Base-by-base conservation (phyloP, 1,284 basidiomycete species). In the Naganishia sp. region DNA sequence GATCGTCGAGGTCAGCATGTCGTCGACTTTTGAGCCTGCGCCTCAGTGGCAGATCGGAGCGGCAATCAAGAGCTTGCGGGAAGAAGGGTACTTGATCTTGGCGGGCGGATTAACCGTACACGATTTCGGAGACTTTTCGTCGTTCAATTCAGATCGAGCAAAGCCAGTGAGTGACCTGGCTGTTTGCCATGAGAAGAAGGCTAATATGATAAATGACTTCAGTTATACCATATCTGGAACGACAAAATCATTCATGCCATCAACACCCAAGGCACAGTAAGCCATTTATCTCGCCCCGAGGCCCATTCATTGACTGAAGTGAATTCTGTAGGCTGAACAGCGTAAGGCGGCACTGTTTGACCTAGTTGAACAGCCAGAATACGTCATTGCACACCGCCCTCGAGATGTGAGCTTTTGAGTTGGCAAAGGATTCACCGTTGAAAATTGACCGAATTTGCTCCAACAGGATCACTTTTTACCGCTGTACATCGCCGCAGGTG, bases 121-220 rank as follows among this genome's bases (percentile, higher is more conserved):
- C 50, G 58, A 61, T 61, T 61, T 61, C 47, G 58, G 58, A 28
- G 58, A 61, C 45, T 61, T 61, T 39, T 61, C 58, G 21, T 61
- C 58, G n/a, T 61, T 61, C 41, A 61, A 61, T 41, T 61, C 58
- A 13, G 58, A 61, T 42, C 32, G 47, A 25, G 58, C 58, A 61
- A 61, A 61, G 47, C 58, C 58, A 23, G 58, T 61, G 47, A 61
- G 58, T 51, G 23, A 17, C 15, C 9, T 42, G 15, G 6, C 13
- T 15, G 13, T 13, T 35, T 13, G 3, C 45, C 6, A 4, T 6
- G 56, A n/a, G 28, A 10, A 49, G 35, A 1, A 39, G 17, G 47
- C 35, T 51, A 6, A 41, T 15, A 2, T 6, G 28, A 21, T 21
- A 3, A 15, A 13, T 21, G 23, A 1, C 41, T 17, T 41, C 18